A percentile compares a stretch with the other conserved stretches of the same genome.
phyloP scores from a whole-genome alignment of 176 grass and related monocot species.

The Rhynchospora pubera region DNA sequence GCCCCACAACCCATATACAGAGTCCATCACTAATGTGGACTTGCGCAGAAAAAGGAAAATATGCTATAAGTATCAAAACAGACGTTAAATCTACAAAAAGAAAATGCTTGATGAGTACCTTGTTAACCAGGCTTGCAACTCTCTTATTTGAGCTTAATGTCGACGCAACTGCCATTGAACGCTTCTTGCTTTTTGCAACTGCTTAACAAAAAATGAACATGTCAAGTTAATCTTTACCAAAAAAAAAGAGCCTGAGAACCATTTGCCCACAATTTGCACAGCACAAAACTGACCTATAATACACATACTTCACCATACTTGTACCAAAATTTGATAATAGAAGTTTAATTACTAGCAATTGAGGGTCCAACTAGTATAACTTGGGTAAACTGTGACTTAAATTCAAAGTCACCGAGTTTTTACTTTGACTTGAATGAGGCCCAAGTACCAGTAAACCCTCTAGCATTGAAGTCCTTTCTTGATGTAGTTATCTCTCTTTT shows the following conservation, averaged over 20 bases:
- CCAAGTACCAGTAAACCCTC: background rate
- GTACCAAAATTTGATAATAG: background rate
- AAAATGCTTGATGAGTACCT: constrained; percentile 36
- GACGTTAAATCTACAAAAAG: background rate
- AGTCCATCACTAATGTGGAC: background rate
- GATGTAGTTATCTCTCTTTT: background rate
- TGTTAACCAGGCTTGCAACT: constrained; percentile 85
- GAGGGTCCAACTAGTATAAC: too few relatives aligned
- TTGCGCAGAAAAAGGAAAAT: background rate
- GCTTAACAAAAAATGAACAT: constrained; percentile 14
- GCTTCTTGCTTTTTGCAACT: constrained; percentile 71
- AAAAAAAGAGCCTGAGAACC: background rate
- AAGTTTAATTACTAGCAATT: background rate
- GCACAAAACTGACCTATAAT: background rate
- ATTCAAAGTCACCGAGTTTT: background rate
- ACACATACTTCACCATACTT: background rate
- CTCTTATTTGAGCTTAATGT: constrained; percentile 94
- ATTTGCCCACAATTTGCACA: background rate
- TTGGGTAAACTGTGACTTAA: too few relatives aligned
- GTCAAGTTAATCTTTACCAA: background rate
- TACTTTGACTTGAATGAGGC: background rate
- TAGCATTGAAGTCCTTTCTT: background rate
- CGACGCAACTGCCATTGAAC: constrained; percentile 42
- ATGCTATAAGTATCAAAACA: background rate
- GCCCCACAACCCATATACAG: background rate